Evolutionary conservation across 768 basidiomycete species (phyloP), one percentile per base, ranked within the genome.

Genomic region (Lactifluus rugatus): DNA sequence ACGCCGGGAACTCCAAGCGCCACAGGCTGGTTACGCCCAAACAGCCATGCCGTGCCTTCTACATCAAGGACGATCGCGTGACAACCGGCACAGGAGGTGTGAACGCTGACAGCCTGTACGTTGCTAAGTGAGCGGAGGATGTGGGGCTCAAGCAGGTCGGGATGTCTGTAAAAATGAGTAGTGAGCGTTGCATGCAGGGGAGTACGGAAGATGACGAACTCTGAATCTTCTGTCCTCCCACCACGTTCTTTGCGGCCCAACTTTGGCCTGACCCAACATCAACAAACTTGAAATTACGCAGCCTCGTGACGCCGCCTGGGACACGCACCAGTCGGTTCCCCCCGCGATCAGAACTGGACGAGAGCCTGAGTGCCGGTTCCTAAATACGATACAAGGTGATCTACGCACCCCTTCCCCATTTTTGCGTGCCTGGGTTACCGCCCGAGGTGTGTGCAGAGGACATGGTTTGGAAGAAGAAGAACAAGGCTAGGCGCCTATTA

Each of bases 61-160:
- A 78, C 64, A 73, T 89, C 88, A 61, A 93, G 69, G 14, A 76
- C 82, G 42, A 93, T 81, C 64, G 81, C 84, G 68, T 93, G 89
- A 67, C 87, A 91, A 7, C 81, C 81, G 10, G 74, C 78, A 64
- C 87, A 89, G 2, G 87, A 86, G 10, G 88, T 78, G 69, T 93
- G 84, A 52, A 93, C 71, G 8, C 86, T 87, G 21, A 75, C 71
- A 10, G 79, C 76, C 67, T 84, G 82, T 72, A 94, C 77, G 69
- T 94, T 93, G 68, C 82, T 78, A 32, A 97, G 75, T 0, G 92
- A 89, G 57, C 95, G 88, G 17, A 97, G 79, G 66, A 95, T 90
- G 71, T 93, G 82, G 0, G 93, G 93, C 70, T 89, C 83, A 53
- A 85, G 78, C 3, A 97, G 80, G 76, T 97, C 93, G 3, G 91